phyloP scores from a whole-genome alignment of 805 yeast genomes.

The Isabelozyma heimii region DNA sequence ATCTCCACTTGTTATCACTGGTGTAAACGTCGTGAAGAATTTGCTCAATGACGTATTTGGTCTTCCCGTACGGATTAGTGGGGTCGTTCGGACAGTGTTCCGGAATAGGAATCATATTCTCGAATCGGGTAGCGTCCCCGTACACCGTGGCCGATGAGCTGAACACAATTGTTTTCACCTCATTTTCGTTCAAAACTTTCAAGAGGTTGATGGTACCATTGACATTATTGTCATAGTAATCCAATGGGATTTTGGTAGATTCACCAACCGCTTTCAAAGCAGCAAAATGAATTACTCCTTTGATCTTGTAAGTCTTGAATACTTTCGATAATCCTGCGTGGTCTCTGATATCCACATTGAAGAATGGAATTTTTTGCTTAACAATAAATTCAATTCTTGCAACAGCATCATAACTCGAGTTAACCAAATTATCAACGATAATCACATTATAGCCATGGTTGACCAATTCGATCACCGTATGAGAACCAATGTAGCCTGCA shows the following conservation, averaged over 20 bases:
- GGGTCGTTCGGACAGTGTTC: constrained; percentile 75
- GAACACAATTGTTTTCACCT: constrained; percentile 59
- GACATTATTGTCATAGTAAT: constrained; percentile 67
- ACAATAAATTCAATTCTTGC: constrained; percentile 58
- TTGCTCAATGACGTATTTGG: constrained; percentile 65
- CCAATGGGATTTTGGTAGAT: constrained; percentile 63
- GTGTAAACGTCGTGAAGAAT: constrained; percentile 53
- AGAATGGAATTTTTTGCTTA: constrained; percentile 49
- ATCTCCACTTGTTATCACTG: constrained; percentile 44
- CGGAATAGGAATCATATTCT: constrained; percentile 74
- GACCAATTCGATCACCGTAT: constrained; percentile 64
- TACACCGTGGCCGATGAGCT: constrained; percentile 82
- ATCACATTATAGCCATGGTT: constrained; percentile 65
- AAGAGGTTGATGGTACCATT: constrained; percentile 61
- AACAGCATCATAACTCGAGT: constrained; percentile 65
- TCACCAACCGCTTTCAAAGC: constrained; percentile 85
- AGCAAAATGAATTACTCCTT: constrained; percentile 74
- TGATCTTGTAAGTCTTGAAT: constrained; percentile 47
- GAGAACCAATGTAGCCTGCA: constrained; percentile 85
- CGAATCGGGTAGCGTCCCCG: constrained; percentile 75
- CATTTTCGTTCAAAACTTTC: constrained; percentile 45
- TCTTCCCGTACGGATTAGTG: constrained; percentile 74
- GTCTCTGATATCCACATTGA: constrained; percentile 56
- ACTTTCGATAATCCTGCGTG: constrained; percentile 44
- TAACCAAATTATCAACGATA: constrained; percentile 67